Conservation (phyloP, 495 filamentous ascomycete genomes). For the Xylaria intraflava region DNA sequence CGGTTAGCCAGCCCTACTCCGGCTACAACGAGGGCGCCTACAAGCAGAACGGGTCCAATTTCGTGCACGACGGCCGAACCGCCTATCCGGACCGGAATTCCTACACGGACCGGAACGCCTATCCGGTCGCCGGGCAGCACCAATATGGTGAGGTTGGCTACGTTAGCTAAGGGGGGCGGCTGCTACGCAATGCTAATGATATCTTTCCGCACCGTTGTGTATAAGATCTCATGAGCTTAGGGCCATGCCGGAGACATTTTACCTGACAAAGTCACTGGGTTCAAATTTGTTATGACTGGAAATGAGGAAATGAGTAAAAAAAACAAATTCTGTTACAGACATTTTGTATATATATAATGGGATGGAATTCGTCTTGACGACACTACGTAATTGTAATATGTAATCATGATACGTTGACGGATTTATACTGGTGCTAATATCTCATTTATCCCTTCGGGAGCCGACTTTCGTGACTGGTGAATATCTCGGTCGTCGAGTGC, state of each 20-base stretch:
- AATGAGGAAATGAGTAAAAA: slow-evolving; percentile 2
- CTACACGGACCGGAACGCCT: slow-evolving; percentile 19
- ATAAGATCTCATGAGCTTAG: not conserved
- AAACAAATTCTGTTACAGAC: not conserved
- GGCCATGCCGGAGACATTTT: not conserved
- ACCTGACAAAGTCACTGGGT: too few species aligned
- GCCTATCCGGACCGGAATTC: slow-evolving; percentile 21
- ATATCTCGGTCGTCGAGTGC: too few species aligned
- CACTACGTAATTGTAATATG: not conserved
- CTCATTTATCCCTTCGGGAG: too few species aligned
- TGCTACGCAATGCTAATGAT: not conserved
- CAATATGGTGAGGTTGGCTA: slow-evolving; percentile 8
- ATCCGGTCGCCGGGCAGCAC: slow-evolving; percentile 16
- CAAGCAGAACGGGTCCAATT: slow-evolving; percentile 22
- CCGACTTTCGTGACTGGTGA: too few species aligned
- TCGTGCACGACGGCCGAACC: slow-evolving; percentile 21
- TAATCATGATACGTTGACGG: too few species aligned
- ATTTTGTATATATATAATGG: not conserved
- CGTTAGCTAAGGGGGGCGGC: not conserved
- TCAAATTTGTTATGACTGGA: too few species aligned
- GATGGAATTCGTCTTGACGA: not conserved
- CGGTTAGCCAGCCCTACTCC: slow-evolving; percentile 32
- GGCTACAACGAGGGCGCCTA: slow-evolving; percentile 30
- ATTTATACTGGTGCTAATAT: too few species aligned
- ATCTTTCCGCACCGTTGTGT: not conserved